These are phyloP conservation scores for Saprolegnia diclina DNA, from an alignment of 352 stramenopile species.

Conservation along the genomic window DNA sequence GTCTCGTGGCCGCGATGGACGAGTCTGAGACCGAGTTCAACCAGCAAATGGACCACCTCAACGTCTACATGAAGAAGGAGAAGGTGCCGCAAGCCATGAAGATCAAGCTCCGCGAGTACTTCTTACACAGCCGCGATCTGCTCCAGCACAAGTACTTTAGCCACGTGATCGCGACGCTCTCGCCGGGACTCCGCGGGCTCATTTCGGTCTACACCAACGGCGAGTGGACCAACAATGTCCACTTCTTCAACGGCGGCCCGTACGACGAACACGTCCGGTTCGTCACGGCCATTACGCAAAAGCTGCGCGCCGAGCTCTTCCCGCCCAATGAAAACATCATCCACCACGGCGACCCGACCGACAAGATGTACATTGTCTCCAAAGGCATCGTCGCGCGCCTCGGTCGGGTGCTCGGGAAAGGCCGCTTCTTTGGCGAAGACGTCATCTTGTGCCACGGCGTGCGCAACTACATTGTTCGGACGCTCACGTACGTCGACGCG, in stretches of 20 bases:
- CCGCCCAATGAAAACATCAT: constrained; percentile 29
- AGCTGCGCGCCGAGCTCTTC: constrained; percentile 25
- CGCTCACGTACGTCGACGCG: constrained; percentile 28
- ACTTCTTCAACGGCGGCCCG: constrained; percentile 28
- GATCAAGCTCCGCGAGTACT: constrained; percentile 29
- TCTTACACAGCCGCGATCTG: constrained; percentile 25
- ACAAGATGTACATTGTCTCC: constrained; percentile 29
- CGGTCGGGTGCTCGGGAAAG: constrained; percentile 23
- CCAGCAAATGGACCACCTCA: constrained; percentile 29
- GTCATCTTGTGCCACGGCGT: constrained; percentile 27
- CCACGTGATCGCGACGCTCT: constrained; percentile 27
- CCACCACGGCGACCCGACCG: constrained; percentile 23
- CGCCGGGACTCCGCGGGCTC: constrained; percentile 26
- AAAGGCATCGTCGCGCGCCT: constrained; percentile 26
- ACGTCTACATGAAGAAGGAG: constrained; percentile 30
- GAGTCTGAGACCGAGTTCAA: constrained; percentile 28
- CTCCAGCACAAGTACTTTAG: constrained; percentile 29
- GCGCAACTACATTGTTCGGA: constrained; percentile 27
- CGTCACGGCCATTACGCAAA: constrained; percentile 27
- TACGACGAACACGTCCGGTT: constrained; percentile 28
- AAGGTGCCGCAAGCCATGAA: constrained; percentile 27
- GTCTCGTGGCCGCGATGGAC: constrained; percentile 27
- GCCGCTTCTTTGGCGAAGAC: constrained; percentile 29
- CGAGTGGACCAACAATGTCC: constrained; percentile 29
- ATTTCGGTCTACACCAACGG: constrained; percentile 30